phyloP scores from a whole-genome alignment of 441 rosid genomes.

The Populus trichocarpa region DNA sequence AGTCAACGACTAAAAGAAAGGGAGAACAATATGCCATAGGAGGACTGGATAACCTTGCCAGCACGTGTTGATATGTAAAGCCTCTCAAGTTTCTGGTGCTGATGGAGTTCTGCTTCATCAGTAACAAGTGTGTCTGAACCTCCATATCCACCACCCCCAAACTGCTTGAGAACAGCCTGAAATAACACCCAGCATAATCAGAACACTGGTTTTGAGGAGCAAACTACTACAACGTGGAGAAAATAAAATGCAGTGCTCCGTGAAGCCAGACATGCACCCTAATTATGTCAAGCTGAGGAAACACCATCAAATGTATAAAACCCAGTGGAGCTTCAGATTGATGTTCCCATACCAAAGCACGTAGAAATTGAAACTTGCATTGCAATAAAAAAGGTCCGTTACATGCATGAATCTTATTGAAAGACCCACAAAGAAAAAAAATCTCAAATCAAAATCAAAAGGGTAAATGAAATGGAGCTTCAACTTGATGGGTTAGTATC shows the following conservation, averaged over 20 bases:
- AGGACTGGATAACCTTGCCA: conserved; percentile 57
- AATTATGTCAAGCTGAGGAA: conserved; percentile 3
- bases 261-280: conserved; percentile 7
- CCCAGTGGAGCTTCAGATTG: background rate
- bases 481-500: background rate
- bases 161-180: conserved; percentile 90
- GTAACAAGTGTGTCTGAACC: conserved; percentile 59
- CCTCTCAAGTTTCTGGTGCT: conserved; percentile 89
- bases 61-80: conserved; percentile 89
- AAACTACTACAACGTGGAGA: background rate
- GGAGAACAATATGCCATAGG: conserved; percentile 5
- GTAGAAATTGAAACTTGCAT: background rate
- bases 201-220: background rate
- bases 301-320: background rate
- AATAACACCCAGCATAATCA: conserved; percentile 8
- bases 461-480: background rate
- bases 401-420: background rate
- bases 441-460: background rate
- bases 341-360: background rate
- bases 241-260: background rate
- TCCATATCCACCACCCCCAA: conserved; percentile 88
- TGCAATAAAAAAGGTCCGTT: background rate
- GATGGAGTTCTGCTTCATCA: conserved; percentile 72
- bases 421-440: background rate
- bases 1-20: background rate